Conservation (phyloP, 1,284 basidiomycete species). For the Testicularia cyperi region DNA sequence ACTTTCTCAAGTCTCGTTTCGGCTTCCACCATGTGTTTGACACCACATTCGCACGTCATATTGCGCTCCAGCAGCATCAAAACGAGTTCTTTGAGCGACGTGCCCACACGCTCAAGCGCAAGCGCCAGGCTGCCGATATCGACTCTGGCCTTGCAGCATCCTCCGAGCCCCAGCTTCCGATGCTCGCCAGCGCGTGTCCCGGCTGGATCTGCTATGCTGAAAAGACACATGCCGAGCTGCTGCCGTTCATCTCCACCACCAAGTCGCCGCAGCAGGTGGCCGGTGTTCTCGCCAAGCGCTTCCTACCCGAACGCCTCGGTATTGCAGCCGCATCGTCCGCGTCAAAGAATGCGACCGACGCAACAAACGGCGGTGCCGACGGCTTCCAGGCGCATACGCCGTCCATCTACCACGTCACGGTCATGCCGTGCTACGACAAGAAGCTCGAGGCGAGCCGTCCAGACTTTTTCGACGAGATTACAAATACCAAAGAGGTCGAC, state of each 20-base stretch:
- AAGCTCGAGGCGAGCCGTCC: conserved; percentile 90
- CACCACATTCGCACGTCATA: conserved; percentile 88
- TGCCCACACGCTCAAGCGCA: conserved; percentile 7
- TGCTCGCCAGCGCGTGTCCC: conserved; percentile 93
- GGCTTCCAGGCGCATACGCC: not conserved
- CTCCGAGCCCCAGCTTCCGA: conserved; percentile 67
- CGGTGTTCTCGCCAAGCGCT: conserved; percentile 89
- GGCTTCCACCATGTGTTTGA: conserved; percentile 81
- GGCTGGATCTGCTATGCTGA: conserved; percentile 99
- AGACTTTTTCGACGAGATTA: conserved; percentile 46
- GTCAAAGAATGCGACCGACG: not conserved
- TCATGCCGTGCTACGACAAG: conserved; percentile 99
- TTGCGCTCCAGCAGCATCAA: conserved; percentile 79
- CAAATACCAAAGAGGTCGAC: conserved; percentile 78
- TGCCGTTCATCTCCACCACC: conserved; percentile 82
- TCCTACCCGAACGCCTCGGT: conserved; percentile 63
- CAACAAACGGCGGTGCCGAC: not conserved
- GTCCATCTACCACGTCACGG: conserved; percentile 79
- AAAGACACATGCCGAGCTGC: conserved; percentile 86
- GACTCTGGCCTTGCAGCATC: not conserved
- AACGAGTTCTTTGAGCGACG: conserved; percentile 69
- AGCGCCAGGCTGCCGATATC: not conserved
- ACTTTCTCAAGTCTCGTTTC: conserved; percentile 57
- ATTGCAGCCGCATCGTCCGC: not conserved
- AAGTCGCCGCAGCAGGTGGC: conserved; percentile 93